phyloP scores from a whole-genome alignment of 2,329 filamentous ascomycete genomes.

The Microdochium bolleyi region DNA sequence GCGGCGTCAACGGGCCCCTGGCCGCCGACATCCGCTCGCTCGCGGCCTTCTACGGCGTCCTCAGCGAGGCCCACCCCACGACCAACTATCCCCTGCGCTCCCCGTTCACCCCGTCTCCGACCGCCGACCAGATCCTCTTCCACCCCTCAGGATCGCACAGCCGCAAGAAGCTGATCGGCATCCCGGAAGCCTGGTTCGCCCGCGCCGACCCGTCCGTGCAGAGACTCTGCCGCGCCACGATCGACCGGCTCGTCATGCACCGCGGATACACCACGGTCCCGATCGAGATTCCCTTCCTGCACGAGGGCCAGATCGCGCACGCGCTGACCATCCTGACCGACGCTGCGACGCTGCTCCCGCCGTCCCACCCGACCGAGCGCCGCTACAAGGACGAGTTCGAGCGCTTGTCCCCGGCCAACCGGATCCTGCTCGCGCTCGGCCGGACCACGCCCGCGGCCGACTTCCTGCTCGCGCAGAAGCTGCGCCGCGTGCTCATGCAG shows the following conservation, averaged over 20 bases:
- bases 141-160: constrained; percentile 13
- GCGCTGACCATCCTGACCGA: constrained; percentile 67
- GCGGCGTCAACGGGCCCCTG: constrained; percentile 60
- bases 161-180: constrained; percentile 46
- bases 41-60: constrained; percentile 54
- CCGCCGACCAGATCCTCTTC: constrained; percentile 14
- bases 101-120: constrained; percentile 3
- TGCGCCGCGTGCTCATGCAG: constrained; percentile 61
- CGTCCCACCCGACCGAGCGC: background rate
- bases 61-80: constrained; percentile 54
- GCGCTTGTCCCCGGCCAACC: constrained; percentile 52
- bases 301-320: constrained; percentile 64
- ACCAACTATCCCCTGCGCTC: constrained; percentile 40
- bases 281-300: constrained; percentile 48
- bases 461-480: constrained; percentile 60
- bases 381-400: constrained; percentile 22
- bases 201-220: constrained; percentile 32
- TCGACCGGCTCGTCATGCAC: constrained; percentile 44
- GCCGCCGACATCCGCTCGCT: constrained; percentile 60
- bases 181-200: constrained; percentile 58
- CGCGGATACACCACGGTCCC: constrained; percentile 45
- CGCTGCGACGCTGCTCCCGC: constrained; percentile 33
- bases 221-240: constrained; percentile 27
- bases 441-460: constrained; percentile 56
- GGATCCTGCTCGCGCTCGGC: constrained; percentile 58